phyloP scores from a whole-genome alignment of 257 asterid species.

The Nyctanthes arbortristis region DNA sequence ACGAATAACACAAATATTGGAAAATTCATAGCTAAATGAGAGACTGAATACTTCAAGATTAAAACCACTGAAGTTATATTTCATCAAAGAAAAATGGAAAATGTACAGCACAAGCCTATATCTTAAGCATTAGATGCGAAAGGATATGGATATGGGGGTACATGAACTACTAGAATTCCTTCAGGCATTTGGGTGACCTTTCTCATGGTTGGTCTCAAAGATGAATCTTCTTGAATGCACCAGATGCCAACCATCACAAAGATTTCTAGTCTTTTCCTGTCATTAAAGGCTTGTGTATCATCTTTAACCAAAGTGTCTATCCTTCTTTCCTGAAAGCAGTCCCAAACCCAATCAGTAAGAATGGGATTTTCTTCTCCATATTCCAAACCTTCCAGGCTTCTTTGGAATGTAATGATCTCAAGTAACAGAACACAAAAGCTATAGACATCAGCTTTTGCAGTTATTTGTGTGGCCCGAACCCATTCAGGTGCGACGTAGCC shows the following conservation, averaged over 20 bases:
- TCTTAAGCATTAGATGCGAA: conserved; percentile 12
- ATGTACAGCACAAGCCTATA: no score
- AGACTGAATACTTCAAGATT: no score
- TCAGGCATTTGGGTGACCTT: conserved; percentile 53
- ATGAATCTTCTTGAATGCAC: no score
- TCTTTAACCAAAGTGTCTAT: no score
- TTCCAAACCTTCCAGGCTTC: conserved; percentile 23
- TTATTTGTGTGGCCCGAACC: conserved; percentile 45
- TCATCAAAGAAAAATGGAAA: no score
- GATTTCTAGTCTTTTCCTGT: conserved; percentile 31
- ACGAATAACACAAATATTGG: no score
- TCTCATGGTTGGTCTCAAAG: conserved; percentile 56
- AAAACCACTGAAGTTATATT: no score
- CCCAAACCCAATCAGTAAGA: conserved; percentile 51
- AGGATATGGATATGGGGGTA: conserved; percentile 42
- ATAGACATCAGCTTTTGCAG: conserved; percentile 51
- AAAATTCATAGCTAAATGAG: no score
- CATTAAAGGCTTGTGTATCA: conserved; percentile 39
- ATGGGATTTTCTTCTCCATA: conserved; percentile 23
- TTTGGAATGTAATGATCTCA: no score
- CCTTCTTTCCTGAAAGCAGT: no score
- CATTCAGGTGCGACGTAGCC: conserved; percentile 71
- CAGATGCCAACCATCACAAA: conserved; percentile 53
- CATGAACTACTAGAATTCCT: conserved; percentile 45
- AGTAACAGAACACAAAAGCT: no score